These are phyloP conservation scores for Penicillium sp. DNA, from an alignment of 2,329 filamentous ascomycete species.

Conservation along the genomic window DNA sequence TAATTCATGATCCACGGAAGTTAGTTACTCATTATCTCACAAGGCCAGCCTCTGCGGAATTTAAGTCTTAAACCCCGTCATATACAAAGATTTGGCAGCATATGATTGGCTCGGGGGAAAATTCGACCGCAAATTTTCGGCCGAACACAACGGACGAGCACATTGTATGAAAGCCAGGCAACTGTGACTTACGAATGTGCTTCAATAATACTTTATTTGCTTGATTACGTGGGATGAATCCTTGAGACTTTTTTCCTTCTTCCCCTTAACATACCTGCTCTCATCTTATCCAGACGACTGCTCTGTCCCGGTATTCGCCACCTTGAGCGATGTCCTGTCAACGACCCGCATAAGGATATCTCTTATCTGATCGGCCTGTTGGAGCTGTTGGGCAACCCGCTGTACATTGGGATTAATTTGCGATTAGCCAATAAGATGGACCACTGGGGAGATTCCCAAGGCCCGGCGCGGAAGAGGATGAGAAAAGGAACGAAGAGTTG, in stretches of 20 bases:
- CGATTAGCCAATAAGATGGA: slow-evolving; percentile 15
- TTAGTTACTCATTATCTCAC: too few species aligned
- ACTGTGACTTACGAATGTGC: neutral
- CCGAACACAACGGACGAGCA: slow-evolving; percentile 24
- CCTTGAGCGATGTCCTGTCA: neutral
- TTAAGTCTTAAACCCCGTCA: neutral
- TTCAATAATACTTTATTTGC: neutral
- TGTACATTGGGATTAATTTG: neutral
- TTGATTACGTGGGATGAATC: slow-evolving; percentile 1
- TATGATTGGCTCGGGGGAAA: slow-evolving; percentile 3
- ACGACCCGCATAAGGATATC: neutral
- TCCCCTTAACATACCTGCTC: neutral
- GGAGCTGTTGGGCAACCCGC: neutral
- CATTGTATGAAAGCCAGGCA: neutral
- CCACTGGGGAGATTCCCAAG: slow-evolving; percentile 28
- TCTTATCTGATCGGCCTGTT: neutral
- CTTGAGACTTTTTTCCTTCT: neutral
- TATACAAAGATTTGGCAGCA: neutral
- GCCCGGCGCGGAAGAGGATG: slow-evolving; percentile 45
- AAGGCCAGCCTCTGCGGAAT: too few species aligned
- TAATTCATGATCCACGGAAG: too few species aligned
- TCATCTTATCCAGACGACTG: neutral
- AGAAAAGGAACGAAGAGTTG: slow-evolving; percentile 48
- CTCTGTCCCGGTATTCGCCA: neutral
- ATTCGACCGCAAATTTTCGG: slow-evolving; percentile 12